Evolutionary conservation across 371 early-diverging fungal genomes (phyloP).

Genomic region (Umbelopsis sp.): DNA sequence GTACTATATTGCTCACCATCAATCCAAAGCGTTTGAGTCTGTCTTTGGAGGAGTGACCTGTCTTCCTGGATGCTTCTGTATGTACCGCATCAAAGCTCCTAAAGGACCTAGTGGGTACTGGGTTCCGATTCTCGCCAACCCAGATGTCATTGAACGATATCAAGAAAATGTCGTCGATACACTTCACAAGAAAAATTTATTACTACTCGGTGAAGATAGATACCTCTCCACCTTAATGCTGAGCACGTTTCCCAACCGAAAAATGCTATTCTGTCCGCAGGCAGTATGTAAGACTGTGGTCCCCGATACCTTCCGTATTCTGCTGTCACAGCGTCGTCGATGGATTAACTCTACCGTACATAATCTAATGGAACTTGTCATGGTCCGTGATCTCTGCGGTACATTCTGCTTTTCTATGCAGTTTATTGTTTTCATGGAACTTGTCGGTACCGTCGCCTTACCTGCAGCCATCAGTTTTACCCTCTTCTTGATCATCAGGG

Average conservation of each 20-base stretch:
- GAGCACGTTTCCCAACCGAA: constrained; percentile 94
- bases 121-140: constrained; percentile 90
- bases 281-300: constrained; percentile 97
- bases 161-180: constrained; percentile 98
- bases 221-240: constrained; percentile 98
- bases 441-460: constrained; percentile 94
- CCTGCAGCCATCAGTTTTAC: constrained; percentile 95
- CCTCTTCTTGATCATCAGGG: constrained; percentile 72
- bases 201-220: constrained; percentile 98
- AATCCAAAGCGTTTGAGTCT: constrained; percentile 92
- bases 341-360: constrained; percentile 99
- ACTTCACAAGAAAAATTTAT: constrained; percentile 97
- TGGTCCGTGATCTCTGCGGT: constrained; percentile 95
- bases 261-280: constrained; percentile 96
- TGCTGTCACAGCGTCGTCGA: constrained; percentile 95
- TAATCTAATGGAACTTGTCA: constrained; percentile 93
- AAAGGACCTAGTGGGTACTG: constrained; percentile 77
- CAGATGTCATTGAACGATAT: constrained; percentile 95
- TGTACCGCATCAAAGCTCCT: constrained; percentile 90
- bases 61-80: constrained; percentile 96
- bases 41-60: constrained; percentile 97
- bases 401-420: constrained; percentile 99
- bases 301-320: constrained; percentile 88
- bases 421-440: constrained; percentile 95
- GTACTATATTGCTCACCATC: constrained; percentile 95